phyloP scores from a whole-genome alignment of 768 basidiomycete species.

The Hortiboletus campestris region DNA sequence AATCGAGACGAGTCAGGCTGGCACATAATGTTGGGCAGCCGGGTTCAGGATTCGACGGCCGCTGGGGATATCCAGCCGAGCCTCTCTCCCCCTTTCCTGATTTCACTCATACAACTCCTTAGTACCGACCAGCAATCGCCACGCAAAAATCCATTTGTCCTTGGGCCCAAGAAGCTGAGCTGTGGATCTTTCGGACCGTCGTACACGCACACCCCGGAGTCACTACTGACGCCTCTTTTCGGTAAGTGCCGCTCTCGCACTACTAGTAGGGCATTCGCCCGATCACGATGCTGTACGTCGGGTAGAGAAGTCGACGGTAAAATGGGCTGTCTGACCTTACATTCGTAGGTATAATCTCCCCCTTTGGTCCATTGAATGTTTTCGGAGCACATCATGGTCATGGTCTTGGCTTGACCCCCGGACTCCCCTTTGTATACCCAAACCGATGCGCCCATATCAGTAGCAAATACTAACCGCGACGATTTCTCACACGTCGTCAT shows the following conservation, averaged over 20 bases:
- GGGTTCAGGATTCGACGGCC: conserved; percentile 27
- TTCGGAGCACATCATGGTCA: background rate
- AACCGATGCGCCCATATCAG: background rate
- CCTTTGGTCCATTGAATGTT: background rate
- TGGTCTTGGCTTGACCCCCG: conserved; percentile 11
- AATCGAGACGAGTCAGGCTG: conserved; percentile 42
- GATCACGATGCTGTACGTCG: background rate
- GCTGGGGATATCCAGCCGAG: conserved; percentile 33
- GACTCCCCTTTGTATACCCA: conserved; percentile 1
- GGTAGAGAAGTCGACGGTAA: background rate
- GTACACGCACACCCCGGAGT: background rate
- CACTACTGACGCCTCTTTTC: background rate
- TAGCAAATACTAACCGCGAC: background rate
- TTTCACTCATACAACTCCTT: conserved; percentile 23
- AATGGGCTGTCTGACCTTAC: background rate
- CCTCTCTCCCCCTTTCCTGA: conserved; percentile 41
- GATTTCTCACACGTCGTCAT: conserved; percentile 14
- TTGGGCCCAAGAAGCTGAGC: background rate
- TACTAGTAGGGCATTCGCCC: background rate
- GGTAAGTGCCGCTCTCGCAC: background rate
- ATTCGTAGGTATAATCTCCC: background rate
- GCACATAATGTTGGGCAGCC: conserved; percentile 35
- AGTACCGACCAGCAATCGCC: background rate
- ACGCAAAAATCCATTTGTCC: background rate
- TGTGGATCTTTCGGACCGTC: background rate